Base-by-base conservation (phyloP, 495 filamentous ascomycete species). In the Podospora conica region DNA sequence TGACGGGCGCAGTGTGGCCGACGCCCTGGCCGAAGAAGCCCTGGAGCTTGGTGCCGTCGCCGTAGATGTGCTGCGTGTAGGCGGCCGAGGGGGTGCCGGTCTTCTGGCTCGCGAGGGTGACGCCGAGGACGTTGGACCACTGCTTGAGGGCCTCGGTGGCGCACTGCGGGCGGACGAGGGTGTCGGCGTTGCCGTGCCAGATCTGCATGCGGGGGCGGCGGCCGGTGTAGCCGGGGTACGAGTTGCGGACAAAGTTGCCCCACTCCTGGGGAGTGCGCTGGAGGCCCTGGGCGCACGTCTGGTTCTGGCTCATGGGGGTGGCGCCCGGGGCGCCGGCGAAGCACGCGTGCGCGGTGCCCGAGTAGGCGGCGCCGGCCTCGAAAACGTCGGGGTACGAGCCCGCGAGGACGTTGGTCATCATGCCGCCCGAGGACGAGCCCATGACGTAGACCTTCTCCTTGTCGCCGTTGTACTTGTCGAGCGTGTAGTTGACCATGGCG, bases 351-450 rank as follows among this genome's bases (percentile, higher is more conserved):
- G 83, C 73, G 2, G 80, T 77, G 55, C 85, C 85, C 2, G 83
- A 82, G 76, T 83, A 86, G 60, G 76, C 82, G 27, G 80, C 80
- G 20, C 78, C 85, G 8, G 85, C 85, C 31, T 80, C 78, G 70
- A 87, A 87, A 15, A 87, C 72, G 23, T 86, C 80, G 12, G 85
- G 85, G 69, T 88, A 87, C 1, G 82, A 80, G 9, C 80, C 85
- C 8, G 80, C 84, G 71, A 88, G 68, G 22, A 86, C 83, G 69
- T 86, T 87, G 55, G 83, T 84, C 83, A 85, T 84, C 84, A 85
- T 86, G 53, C 77, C 84, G 24, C 85, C 85, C 15, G 83, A 85
- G 0, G 80, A 83, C 9, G 72, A 75, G 11, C 84, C 84, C 68
- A 81, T 85, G 23, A 80, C 82, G 63, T 80, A 86, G 28, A 86